Conservation (phyloP, 176 grass and related monocot genomes). For the Musa itinerans region DNA sequence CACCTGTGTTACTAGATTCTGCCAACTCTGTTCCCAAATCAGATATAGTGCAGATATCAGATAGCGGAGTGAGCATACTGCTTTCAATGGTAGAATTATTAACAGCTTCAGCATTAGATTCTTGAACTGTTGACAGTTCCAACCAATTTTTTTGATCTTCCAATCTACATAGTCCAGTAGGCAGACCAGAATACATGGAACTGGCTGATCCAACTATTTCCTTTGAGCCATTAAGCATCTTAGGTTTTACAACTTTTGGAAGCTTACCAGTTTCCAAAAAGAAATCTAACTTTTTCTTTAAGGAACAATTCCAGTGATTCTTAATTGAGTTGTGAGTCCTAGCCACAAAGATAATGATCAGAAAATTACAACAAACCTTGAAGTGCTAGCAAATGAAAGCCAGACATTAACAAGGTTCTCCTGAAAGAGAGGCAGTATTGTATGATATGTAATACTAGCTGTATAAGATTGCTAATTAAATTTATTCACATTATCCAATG, state of each 20-base stretch:
- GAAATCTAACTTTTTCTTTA: slow-evolving; percentile 84
- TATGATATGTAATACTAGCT: too few species aligned
- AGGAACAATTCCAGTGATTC: slow-evolving; percentile 99
- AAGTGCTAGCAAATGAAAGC: not conserved
- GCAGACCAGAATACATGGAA: slow-evolving; percentile 22
- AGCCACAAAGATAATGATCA: slow-evolving; percentile 15
- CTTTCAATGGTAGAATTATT: slow-evolving; percentile 28
- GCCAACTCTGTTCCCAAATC: slow-evolving; percentile 19
- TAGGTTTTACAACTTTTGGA: slow-evolving; percentile 26
- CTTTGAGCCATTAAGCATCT: slow-evolving; percentile 33
- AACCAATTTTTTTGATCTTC: slow-evolving; percentile 24
- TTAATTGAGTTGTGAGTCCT: slow-evolving; percentile 99
- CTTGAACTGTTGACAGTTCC: slow-evolving; percentile 26
- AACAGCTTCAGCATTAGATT: slow-evolving; percentile 17
- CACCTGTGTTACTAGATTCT: slow-evolving; percentile 17
- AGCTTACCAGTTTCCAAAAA: slow-evolving; percentile 30
- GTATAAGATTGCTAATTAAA: too few species aligned
- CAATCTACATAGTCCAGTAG: slow-evolving; percentile 22
- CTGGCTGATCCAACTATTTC: slow-evolving; percentile 29
- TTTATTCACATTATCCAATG: too few species aligned
- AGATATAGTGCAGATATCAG: not conserved
- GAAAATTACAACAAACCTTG: slow-evolving; percentile 2
- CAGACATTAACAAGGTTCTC: not conserved
- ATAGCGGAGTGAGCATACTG: slow-evolving; percentile 5
- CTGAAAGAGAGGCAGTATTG: not conserved